Evolutionary conservation across 1,284 basidiomycete species (phyloP).

Genomic region (Leccinum laetum): DNA sequence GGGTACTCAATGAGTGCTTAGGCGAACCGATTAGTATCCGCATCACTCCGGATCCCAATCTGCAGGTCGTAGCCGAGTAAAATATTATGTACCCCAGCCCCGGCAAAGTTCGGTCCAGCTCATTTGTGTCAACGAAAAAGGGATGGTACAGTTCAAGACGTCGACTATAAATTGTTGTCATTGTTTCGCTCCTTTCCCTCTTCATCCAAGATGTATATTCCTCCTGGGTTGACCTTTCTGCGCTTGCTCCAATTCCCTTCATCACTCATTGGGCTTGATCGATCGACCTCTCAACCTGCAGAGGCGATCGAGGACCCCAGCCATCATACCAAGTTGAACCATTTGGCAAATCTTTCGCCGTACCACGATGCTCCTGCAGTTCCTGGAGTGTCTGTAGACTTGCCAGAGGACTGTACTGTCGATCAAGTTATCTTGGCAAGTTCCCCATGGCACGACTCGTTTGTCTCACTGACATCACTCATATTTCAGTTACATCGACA

Average conservation of each 20-base stretch:
- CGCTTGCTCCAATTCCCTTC: background rate
- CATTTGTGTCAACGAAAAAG: too few species aligned
- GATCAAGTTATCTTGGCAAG: slow-evolving; percentile 41
- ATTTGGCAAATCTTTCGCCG: background rate
- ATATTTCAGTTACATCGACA: too few species aligned
- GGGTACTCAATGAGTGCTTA: too few species aligned
- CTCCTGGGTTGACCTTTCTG: background rate
- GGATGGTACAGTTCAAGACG: too few species aligned
- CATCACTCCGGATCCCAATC: too few species aligned
- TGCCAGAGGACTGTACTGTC: slow-evolving; percentile 44
- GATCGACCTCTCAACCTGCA: background rate
- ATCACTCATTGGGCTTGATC: background rate
- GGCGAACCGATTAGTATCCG: too few species aligned
- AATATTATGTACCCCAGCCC: too few species aligned
- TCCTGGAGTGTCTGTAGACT: slow-evolving; percentile 31
- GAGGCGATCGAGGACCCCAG: background rate
- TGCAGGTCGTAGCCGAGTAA: too few species aligned
- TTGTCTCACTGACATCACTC: background rate
- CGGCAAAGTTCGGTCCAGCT: too few species aligned
- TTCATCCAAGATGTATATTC: background rate
- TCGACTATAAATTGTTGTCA: background rate
- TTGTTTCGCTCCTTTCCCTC: background rate
- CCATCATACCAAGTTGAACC: background rate
- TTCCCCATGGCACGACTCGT: background rate
- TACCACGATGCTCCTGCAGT: slow-evolving; percentile 24